Base-by-base conservation (phyloP, 176 grass and related monocot genomes). In the Oryza meyeriana region DNA sequence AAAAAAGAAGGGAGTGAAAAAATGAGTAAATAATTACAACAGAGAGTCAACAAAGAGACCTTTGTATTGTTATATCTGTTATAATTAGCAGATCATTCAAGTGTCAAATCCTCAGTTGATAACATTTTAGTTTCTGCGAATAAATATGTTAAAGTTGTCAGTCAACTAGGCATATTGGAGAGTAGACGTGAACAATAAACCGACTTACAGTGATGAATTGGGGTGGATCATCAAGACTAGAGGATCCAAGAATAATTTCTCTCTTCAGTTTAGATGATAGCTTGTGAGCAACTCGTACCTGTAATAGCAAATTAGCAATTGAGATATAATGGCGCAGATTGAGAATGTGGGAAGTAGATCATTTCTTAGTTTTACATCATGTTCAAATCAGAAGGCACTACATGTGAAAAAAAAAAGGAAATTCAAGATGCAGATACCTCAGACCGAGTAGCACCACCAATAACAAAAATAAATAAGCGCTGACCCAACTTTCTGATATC, bases 51-150 rank as follows among this genome's bases (percentile, higher is more conserved):
- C 1, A 39, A 2, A 40, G 8, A 79, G 4, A 10, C 17, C 22
- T 44, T 77, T 12, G 7, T 64, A 69, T 32, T 82, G 65, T 83
- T 74, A 91, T 89, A 97, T 97, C 30, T 91, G 74, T 66, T n/a
- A n/a, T n/a, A n/a, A n/a, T n/a, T n/a, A n/a, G n/a, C n/a, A 97
- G 81, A 69, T 97, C 94, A 25, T 97, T n/a, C 94, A 71, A 97
- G 71, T 20, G 91, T 89, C 66, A 94, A 26, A 35, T 93, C 91
- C 84, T 93, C 84, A 12, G 59, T 27, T 61, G 94, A 94, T 63
- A 94, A 33, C 87, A 89, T 74, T 83, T 97, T 94, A 97, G 26
- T 91, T 97, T 97, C 94, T 97, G 94, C 77, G 87, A 29, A 76
- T 61, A 66, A 72, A 71, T n/a, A 29, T 31, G 78, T 12, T 14